Percentiles rank a stretch among this genome's conserved stretches.
Evolutionary conservation across 371 early-diverging fungal species (phyloP).

Genomic region (Actinomortierella wolfii): DNA sequence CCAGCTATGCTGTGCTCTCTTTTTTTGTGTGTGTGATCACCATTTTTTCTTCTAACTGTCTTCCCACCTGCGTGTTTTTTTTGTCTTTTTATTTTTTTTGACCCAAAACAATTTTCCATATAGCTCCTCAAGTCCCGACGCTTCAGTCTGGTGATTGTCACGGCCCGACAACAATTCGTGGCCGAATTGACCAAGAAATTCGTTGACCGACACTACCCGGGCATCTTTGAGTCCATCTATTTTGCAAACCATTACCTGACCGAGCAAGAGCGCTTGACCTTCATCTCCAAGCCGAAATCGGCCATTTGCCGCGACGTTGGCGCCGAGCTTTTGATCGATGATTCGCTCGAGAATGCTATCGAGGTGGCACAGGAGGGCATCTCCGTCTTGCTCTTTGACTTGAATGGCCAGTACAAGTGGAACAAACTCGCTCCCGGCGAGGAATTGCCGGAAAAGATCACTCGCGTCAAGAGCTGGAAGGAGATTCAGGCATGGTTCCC

Average conservation of each 20-base stretch:
- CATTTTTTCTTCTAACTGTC: no score
- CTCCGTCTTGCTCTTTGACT: conserved; percentile 52
- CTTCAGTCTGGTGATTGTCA: conserved; percentile 55
- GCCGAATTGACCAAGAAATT: conserved; percentile 57
- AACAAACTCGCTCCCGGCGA: conserved; percentile 47
- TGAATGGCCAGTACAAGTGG: conserved; percentile 51
- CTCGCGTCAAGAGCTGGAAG: conserved; percentile 54
- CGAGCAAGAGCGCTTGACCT: conserved; percentile 49
- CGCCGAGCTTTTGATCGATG: conserved; percentile 56
- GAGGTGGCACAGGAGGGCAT: conserved; percentile 52
- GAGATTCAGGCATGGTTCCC: conserved; percentile 55
- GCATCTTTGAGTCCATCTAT: conserved; percentile 58
- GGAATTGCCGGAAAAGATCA: conserved; percentile 48
- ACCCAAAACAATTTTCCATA: no score
- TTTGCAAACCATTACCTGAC: conserved; percentile 55
- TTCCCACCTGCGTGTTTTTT: no score
- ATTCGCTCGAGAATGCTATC: conserved; percentile 51
- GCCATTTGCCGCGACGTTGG: conserved; percentile 58
- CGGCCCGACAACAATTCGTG: conserved; percentile 57
- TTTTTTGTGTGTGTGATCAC: no score
- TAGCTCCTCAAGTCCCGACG: conserved; percentile 51
- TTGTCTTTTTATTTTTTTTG: no score
- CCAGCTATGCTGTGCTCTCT: no score
- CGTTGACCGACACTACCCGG: conserved; percentile 55
- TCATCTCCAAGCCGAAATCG: conserved; percentile 55